These are phyloP conservation scores for Begonia masoniana DNA, from an alignment of 306 rosid genomes.

Conservation along the genomic window DNA sequence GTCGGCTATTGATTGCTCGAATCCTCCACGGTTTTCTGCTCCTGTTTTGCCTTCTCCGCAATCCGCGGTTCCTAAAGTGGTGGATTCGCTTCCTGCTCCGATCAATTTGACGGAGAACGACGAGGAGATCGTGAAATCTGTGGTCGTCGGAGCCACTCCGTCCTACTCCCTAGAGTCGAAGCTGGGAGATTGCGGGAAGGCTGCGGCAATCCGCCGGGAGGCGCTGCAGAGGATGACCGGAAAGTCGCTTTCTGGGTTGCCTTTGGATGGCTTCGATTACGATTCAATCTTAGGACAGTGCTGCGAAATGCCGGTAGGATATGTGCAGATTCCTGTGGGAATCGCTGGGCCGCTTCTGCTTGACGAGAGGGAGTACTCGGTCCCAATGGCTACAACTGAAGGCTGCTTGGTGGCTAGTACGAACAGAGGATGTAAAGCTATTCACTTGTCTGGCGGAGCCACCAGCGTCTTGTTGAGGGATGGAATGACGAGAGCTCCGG, in stretches of 20 bases:
- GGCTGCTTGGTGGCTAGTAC: constrained; percentile 82
- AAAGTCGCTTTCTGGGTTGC: constrained; percentile 43
- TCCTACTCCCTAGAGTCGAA: constrained; percentile 63
- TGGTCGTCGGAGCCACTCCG: constrained; percentile 41
- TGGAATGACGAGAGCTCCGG: constrained; percentile 86
- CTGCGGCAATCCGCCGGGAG: constrained; percentile 55
- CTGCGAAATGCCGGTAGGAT: constrained; percentile 91
- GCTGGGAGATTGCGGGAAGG: constrained; percentile 52
- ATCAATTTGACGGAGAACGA: constrained; percentile 22
- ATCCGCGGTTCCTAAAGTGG: constrained; percentile 10
- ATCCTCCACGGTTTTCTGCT: constrained; percentile 12
- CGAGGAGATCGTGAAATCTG: constrained; percentile 45
- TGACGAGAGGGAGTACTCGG: constrained; percentile 50
- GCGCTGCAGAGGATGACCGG: constrained; percentile 47
- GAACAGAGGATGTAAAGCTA: constrained; percentile 85
- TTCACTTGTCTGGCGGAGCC: constrained; percentile 72
- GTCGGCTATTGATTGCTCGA: constrained; percentile 19
- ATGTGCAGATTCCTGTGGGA: constrained; percentile 78
- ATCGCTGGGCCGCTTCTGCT: constrained; percentile 74
- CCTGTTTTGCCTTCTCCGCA: constrained; percentile 9
- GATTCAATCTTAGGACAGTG: constrained; percentile 80
- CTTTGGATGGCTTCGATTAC: constrained; percentile 62
- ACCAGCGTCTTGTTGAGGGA: constrained; percentile 45
- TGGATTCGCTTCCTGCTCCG: constrained; percentile 8
- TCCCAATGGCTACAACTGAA: constrained; percentile 94